Evolutionary conservation across 2,329 filamentous ascomycete genomes (phyloP).

Genomic region (Trichoderma cornu-damae): DNA sequence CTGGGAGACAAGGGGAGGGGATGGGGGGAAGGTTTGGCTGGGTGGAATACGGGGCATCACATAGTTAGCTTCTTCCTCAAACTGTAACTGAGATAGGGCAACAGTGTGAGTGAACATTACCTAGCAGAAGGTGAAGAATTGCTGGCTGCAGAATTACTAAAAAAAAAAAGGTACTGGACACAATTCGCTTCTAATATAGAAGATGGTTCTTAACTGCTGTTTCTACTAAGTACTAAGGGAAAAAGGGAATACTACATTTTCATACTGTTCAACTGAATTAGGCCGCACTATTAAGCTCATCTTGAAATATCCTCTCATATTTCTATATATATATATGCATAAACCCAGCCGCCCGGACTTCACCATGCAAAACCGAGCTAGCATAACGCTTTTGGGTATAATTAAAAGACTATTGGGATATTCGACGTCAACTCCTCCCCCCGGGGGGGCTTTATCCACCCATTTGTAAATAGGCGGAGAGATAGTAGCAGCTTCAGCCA

Average conservation of each 20-base stretch:
- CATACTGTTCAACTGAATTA: slow-evolving; percentile 2
- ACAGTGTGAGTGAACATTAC: slow-evolving; percentile 5
- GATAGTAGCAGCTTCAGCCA: neutral
- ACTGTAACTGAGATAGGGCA: slow-evolving; percentile 11
- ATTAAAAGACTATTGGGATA: neutral
- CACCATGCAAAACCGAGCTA: neutral
- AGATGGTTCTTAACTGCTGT: slow-evolving; percentile 15
- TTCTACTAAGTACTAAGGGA: slow-evolving; percentile 13
- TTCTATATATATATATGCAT: too few species aligned
- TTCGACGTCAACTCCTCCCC: neutral
- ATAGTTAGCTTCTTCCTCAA: slow-evolving; percentile 16
- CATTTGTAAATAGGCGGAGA: neutral
- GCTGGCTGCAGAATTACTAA: slow-evolving; percentile 12
- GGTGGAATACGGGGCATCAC: slow-evolving; percentile 12
- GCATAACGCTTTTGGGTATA: neutral
- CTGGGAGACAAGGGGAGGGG: neutral
- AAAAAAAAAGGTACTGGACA: slow-evolving; percentile 15
- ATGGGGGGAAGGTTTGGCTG: slow-evolving; percentile 2
- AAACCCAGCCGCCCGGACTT: too few species aligned
- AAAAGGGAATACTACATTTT: slow-evolving; percentile 13
- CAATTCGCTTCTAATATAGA: slow-evolving; percentile 17
- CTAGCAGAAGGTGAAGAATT: slow-evolving; percentile 11
- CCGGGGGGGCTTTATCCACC: neutral
- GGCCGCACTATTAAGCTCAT: neutral
- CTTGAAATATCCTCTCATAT: neutral